A percentile compares a stretch with the other conserved stretches of the same genome.
phyloP scores from a whole-genome alignment of 1,284 basidiomycete genomes.

The Rhodotorula sp. region DNA sequence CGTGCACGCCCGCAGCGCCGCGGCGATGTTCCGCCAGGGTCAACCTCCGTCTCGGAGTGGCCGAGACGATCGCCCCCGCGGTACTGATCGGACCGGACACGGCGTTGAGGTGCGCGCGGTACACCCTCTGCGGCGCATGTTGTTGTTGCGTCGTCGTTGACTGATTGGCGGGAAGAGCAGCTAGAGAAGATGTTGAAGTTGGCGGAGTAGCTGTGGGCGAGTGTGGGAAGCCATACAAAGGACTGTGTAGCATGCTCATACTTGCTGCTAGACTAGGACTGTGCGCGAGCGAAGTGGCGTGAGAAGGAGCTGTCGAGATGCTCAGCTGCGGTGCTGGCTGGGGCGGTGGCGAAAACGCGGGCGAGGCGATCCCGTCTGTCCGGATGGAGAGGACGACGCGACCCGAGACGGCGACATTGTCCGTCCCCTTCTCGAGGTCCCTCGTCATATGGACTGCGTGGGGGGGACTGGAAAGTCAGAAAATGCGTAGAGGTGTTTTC shows the following conservation, averaged over 20 bases:
- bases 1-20: constrained; percentile 15
- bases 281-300: not conserved
- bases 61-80: not conserved
- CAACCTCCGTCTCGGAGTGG: constrained; percentile 15
- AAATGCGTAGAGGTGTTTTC: not conserved
- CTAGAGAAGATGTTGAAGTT: not conserved
- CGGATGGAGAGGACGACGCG: constrained; percentile 76
- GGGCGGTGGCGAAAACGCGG: not conserved
- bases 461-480: not conserved
- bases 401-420: constrained; percentile 80
- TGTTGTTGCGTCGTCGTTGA: no score
- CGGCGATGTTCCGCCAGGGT: constrained; percentile 36
- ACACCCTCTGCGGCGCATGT: no score
- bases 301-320: not conserved
- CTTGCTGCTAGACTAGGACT: not conserved
- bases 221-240: not conserved
- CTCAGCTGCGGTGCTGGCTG: not conserved
- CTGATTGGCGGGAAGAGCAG: no score
- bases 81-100: constrained; percentile 28
- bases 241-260: not conserved
- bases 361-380: constrained; percentile 58
- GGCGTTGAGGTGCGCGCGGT: no score
- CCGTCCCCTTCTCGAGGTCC: constrained; percentile 80
- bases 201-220: not conserved
- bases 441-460: constrained; percentile 57